Base-by-base conservation (phyloP, 352 stramenopile genomes). In the Phytophthora cajani region DNA sequence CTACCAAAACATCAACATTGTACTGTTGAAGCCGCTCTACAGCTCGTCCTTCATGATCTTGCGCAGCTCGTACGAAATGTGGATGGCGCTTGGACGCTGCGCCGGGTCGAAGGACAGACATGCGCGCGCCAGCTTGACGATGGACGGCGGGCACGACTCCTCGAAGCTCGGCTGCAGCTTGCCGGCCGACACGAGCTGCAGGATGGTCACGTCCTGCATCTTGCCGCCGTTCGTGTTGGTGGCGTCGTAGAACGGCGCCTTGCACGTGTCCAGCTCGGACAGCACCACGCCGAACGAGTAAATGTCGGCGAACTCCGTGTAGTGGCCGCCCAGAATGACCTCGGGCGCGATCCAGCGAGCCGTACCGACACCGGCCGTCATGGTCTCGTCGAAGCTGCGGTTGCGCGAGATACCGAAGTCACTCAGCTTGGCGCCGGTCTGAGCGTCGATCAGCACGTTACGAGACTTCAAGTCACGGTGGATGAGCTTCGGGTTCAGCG, bases 21-120 rank as follows among this genome's bases (percentile, higher is more conserved):
- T 10, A 2, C 30, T 36, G 30, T 36, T 12, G 10, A 36, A 23
- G 17, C 44, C 55, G 59, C 44, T 70, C 73, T 78, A 89, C 36
- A 90, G 69, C 69, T 85, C 80, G 53, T 90, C 82, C 72, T 87
- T 88, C 69, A 92, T 78, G 70, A 93, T 92, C 67, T 90, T 91
- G 51, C 84, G 84, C 62, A 93, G 67, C 68, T 91, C 80, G 75
- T 91, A 94, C 17, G 86, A 89, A 40, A 94, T 82, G 61, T 92
- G 81, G 61, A 94, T 91, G 38, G 86, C 86, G 56, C 80, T 89
- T 50, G 86, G 86, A 58, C 86, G 86, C 12, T 90, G 68, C 5
- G 73, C 78, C 9, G 84, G 81, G 62, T 94, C 80, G 58, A 91
- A 92, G 5, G 72, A 72, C 56, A 94, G 40, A 73, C 86, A 94